phyloP scores from a whole-genome alignment of 2,329 filamentous ascomycete species.

The Diaporthe vaccinii region DNA sequence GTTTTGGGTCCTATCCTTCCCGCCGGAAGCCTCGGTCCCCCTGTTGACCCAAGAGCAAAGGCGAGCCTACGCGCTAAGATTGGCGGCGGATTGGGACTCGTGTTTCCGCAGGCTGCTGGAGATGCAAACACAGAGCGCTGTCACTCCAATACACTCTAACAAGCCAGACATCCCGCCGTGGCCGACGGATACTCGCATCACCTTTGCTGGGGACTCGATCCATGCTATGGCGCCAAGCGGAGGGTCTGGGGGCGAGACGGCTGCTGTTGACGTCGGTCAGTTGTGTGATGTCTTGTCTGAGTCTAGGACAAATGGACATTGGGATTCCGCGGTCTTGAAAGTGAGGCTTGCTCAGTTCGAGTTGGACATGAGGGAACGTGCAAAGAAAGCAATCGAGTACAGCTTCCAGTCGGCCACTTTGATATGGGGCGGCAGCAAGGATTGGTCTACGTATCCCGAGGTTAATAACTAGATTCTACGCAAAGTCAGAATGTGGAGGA shows the following conservation, averaged over 20 bases:
- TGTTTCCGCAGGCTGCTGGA: neutral
- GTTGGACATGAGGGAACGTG: neutral
- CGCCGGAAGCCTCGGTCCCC: neutral
- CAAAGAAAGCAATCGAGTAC: neutral
- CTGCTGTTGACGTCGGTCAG: neutral
- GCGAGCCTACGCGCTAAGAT: neutral
- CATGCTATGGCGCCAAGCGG: neutral
- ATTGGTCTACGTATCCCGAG: neutral
- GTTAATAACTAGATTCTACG: neutral
- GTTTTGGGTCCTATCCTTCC: neutral
- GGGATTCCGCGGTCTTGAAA: neutral
- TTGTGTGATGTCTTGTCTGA: neutral
- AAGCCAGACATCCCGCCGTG: neutral
- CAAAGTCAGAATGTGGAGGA: too few species aligned
- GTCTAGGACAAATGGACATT: neutral
- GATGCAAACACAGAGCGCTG: neutral
- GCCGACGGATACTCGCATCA: neutral
- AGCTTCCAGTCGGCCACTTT: neutral
- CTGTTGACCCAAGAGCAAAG: neutral
- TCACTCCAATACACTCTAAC: neutral
- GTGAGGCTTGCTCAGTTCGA: neutral
- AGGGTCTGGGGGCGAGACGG: neutral
- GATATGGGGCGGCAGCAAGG: neutral
- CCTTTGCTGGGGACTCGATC: neutral
- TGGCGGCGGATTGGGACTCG: neutral